Base-by-base conservation (phyloP, 208 protist genomes). In the Trypanosoma theileri region DNA sequence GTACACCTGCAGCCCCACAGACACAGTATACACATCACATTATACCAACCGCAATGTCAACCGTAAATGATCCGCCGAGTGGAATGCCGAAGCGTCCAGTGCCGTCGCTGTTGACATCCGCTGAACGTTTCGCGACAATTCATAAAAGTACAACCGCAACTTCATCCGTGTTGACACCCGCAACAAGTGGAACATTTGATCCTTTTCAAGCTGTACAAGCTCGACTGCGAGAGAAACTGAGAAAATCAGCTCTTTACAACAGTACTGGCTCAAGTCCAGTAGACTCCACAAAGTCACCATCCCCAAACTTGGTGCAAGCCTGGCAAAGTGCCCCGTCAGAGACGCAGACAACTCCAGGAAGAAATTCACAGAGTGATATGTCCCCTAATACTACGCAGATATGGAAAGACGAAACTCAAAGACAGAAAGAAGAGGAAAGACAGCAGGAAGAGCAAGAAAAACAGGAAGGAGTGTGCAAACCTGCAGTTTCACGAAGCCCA, bases 211-310 rank as follows among this genome's bases (percentile, higher is more conserved):
- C 69, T 0, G 71, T 92, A 21, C 83, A 89, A 60, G 69, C 76
- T 41, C 78, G 82, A 10, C 48, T 89, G 55, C 79, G 79, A 1
- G 64, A 84, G 31, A 92, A 92, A 59, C 72, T 92, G 44, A 62
- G 53, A 13, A 69, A 64, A 35, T 31, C 51, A 35, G 21, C n/a
- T 16, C 0, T 46, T 22, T 22, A 17, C 26, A 45, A 19, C 35
- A 66, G 24, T 41, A 48, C 22, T 3, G 45, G 17, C 4, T 72
- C 74, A 17, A 62, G 53, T 55, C 21, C 53, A 24, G 74, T 24
- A 1, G 35, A 46, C 0, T 17, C 17, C 44, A 17, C 26, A 17
- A 59, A 53, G 24, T 63, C 67, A 22, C 59, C 66, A 22, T 67
- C 67, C 0, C 64, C 53, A 28, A 41, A 62, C 7, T 31, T 21